Base-by-base conservation (phyloP, 176 grass and related monocot genomes). In the Carex cristatella region DNA sequence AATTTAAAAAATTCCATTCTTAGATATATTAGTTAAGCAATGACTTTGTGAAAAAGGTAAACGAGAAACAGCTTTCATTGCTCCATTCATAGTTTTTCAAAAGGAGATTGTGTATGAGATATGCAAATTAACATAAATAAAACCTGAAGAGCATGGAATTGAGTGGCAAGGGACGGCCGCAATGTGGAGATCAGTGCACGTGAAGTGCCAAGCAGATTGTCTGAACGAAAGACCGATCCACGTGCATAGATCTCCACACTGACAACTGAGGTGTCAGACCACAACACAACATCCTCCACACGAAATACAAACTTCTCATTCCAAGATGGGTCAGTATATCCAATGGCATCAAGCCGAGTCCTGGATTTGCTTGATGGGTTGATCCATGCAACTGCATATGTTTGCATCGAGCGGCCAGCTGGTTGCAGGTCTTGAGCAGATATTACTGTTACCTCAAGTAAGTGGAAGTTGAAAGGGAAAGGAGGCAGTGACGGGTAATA, bases 221-320 rank as follows among this genome's bases (percentile, higher is more conserved):
- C 64, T 14, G 82, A 48, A 48, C 65, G 30, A 60, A 59, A 61
- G 4, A 82, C n/a, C 28, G 12, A 18, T 59, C 61, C 61, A 7
- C 27, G 38, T 46, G 82, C 69, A 79, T 88, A 88, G 72, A 88
- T 48, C 71, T 85, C 61, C 14, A 88, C 15, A 48, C 53, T 88
- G 46, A 88, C 51, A 7, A 57, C 48, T 0, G 82, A 55, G 31
- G 87, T 88, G 33, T 79, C 61, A 30, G 87, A 88, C 2, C 42
- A 30, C 63, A 88, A 71, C 7, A 79, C 44, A 8, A 48, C 60
- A 61, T 88, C 82, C 42, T 80, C 60, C 15, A 88, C 71, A 1
- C 71, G 82, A 46, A 88, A 88, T 1, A 85, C 72, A 84, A 88
- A 88, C 61, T 88, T 88, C 51, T 88, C 72, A 19, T 88, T 88